Percentiles rank a stretch among this genome's conserved stretches.
These are phyloP conservation scores for Vicia sativa DNA, from an alignment of 306 rosid species.

Conservation along the genomic window DNA sequence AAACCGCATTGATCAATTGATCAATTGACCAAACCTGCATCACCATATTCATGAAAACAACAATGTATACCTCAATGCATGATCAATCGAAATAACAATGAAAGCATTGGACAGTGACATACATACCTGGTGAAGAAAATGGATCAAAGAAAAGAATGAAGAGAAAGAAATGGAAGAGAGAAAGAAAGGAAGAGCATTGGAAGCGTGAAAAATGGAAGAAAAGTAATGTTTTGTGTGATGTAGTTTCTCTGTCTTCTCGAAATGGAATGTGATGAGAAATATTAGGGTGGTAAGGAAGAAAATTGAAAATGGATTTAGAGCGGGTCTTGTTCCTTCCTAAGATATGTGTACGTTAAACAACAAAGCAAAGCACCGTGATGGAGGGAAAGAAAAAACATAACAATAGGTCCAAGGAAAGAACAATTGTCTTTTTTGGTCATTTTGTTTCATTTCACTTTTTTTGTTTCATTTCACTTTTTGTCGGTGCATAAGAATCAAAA, in stretches of 20 bases:
- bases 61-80: constrained; percentile 43
- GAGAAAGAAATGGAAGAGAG: not conserved
- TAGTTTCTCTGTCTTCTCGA: not conserved
- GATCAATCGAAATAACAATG: not conserved
- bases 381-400: not conserved
- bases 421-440: too few relatives aligned
- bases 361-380: not conserved
- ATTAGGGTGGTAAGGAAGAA: not conserved
- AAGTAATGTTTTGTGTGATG: not conserved
- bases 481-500: too few relatives aligned
- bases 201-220: not conserved
- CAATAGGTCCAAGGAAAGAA: not conserved
- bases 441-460: too few relatives aligned
- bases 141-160: not conserved
- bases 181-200: too few relatives aligned
- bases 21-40: constrained; percentile 40
- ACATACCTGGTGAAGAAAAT: not conserved
- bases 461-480: too few relatives aligned
- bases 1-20: constrained; percentile 33
- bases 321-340: constrained; percentile 1
- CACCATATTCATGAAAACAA: constrained; percentile 39
- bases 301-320: not conserved
- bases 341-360: not conserved
- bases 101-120: not conserved
- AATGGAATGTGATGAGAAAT: not conserved